A percentile compares a stretch with the other conserved stretches of the same genome.
These are phyloP conservation scores for Yamadazyma siamensis DNA, from an alignment of 1,139 yeast genomes.

Conservation along the genomic window DNA sequence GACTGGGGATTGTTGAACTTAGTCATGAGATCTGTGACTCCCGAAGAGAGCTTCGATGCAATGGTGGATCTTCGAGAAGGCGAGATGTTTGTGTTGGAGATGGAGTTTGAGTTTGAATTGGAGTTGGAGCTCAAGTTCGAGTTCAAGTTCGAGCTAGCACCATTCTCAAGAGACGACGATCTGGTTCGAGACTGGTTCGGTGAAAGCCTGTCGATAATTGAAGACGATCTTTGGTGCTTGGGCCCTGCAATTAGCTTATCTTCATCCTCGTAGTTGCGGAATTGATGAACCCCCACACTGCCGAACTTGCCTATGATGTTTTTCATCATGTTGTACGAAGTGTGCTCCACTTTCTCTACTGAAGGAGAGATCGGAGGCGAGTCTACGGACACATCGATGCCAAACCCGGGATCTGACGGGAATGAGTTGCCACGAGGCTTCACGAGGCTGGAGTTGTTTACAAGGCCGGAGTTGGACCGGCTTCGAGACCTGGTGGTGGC, in stretches of 20 bases:
- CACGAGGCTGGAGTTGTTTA: slow-evolving; percentile 25
- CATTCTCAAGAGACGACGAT: slow-evolving; percentile 34
- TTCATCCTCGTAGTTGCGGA: slow-evolving; percentile 13
- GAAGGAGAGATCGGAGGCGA: slow-evolving; percentile 10
- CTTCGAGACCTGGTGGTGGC: slow-evolving; percentile 20
- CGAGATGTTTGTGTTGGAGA: slow-evolving; percentile 4
- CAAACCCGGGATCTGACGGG: slow-evolving; percentile 14
- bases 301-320: slow-evolving; percentile 35
- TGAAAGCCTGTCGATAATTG: slow-evolving; percentile 28
- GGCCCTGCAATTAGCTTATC: slow-evolving; percentile 8
- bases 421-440: slow-evolving; percentile 25
- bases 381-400: neutral
- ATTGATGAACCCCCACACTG: slow-evolving; percentile 21
- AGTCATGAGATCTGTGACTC: slow-evolving; percentile 43
- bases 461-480: slow-evolving; percentile 34
- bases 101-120: no score
- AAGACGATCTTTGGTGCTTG: slow-evolving; percentile 21
- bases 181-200: slow-evolving; percentile 37
- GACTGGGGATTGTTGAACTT: slow-evolving; percentile 25
- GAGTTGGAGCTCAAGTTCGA: no score
- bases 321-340: slow-evolving; percentile 27
- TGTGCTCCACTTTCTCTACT: slow-evolving; percentile 13
- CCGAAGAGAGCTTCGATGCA: slow-evolving; percentile 38
- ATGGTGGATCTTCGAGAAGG: slow-evolving; percentile 29
- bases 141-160: neutral